A percentile compares a stretch with the other conserved stretches of the same genome.
Conservation (phyloP, 1,284 basidiomycete genomes). For the Microbotryum lychnidis-dioicae region DNA sequence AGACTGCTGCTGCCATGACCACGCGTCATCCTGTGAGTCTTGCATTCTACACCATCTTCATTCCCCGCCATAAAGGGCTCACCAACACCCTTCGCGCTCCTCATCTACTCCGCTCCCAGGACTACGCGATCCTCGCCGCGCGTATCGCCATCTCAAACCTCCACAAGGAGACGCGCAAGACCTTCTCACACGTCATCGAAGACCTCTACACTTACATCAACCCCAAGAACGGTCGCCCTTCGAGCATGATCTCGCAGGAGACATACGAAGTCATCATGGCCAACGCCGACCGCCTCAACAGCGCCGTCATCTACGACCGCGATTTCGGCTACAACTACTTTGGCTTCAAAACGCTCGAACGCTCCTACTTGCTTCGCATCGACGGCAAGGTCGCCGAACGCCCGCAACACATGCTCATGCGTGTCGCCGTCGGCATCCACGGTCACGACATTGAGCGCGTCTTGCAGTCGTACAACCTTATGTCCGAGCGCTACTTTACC, state of each 20-base stretch:
- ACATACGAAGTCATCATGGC: conserved; percentile 76
- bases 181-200: conserved; percentile 81
- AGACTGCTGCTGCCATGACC: conserved; percentile 91
- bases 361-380: conserved; percentile 91
- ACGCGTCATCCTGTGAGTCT: conserved; percentile 46
- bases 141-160: conserved; percentile 98
- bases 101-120: conserved; percentile 62
- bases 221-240: conserved; percentile 81
- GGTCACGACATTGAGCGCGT: conserved; percentile 80
- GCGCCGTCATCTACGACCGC: conserved; percentile 93
- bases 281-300: conserved; percentile 78
- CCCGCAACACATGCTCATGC: conserved; percentile 99
- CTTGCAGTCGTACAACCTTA: conserved; percentile 65
- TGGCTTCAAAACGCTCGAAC: conserved; percentile 98
- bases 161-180: conserved; percentile 94
- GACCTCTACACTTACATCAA: conserved; percentile 93
- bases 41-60: not conserved
- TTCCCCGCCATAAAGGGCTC: not conserved
- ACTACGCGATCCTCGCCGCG: conserved; percentile 96
- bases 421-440: conserved; percentile 96
- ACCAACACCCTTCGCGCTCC: not conserved
- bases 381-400: conserved; percentile 93
- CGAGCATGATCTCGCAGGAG: conserved; percentile 86
- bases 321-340: conserved; percentile 91
- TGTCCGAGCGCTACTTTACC: conserved; percentile 96